Conservation (phyloP, 352 stramenopile species). For the Pythium phragmitis region DNA sequence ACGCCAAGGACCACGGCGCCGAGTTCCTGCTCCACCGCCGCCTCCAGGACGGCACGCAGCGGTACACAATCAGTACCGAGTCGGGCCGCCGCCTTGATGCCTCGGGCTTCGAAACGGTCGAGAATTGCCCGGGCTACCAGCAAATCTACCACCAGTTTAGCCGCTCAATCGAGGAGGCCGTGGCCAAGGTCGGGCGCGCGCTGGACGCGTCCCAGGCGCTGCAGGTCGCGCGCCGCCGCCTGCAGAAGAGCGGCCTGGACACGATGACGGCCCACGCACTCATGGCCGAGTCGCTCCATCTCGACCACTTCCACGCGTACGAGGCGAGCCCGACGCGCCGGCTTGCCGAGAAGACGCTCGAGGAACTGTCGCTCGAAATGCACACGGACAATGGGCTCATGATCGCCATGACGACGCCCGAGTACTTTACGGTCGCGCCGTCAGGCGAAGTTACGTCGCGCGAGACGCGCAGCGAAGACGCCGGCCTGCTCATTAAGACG, state of each 20-base stretch:
- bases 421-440: conserved; percentile 60
- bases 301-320: conserved; percentile 85
- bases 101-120: conserved; percentile 39
- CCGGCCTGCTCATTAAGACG: conserved; percentile 66
- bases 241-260: conserved; percentile 3
- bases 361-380: conserved; percentile 60
- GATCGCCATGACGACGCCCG: conserved; percentile 70
- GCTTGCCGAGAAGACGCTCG: conserved; percentile 22
- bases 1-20: conserved; percentile 42
- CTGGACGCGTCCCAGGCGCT: conserved; percentile 58
- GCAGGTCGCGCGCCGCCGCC: conserved; percentile 32
- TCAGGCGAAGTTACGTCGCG: conserved; percentile 42
- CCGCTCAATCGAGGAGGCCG: conserved; percentile 46
- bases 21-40: conserved; percentile 70
- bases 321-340: conserved; percentile 34
- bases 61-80: conserved; percentile 73
- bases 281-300: conserved; percentile 64
- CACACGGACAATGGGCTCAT: conserved; percentile 77
- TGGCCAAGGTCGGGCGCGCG: conserved; percentile 52
- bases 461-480: conserved; percentile 54
- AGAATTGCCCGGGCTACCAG: conserved; percentile 55
- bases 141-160: conserved; percentile 59
- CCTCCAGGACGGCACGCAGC: conserved; percentile 66
- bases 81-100: conserved; percentile 43
- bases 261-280: conserved; percentile 56